A percentile compares a stretch with the other conserved stretches of the same genome.
phyloP scores from a whole-genome alignment of 2,329 filamentous ascomycete genomes.

The Aspergillus flavus region DNA sequence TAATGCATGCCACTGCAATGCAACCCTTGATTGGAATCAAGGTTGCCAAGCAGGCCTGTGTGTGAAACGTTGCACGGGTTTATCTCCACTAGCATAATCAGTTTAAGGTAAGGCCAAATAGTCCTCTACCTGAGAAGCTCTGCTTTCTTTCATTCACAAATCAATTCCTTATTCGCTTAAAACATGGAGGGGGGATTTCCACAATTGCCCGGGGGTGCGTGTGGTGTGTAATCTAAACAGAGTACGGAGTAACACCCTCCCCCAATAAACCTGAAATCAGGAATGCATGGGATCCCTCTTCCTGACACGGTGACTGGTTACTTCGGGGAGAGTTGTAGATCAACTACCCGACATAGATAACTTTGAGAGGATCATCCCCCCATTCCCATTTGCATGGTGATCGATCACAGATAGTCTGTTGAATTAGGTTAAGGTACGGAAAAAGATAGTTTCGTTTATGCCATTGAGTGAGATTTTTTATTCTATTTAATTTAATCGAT shows the following conservation, averaged over 20 bases:
- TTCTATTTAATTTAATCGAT: neutral
- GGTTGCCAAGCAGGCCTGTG: slow-evolving; percentile 29
- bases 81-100: slow-evolving; percentile 41
- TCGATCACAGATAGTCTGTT: slow-evolving; percentile 21
- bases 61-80: slow-evolving; percentile 43
- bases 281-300: neutral
- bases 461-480: neutral
- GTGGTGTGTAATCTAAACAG: neutral
- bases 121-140: slow-evolving; percentile 8
- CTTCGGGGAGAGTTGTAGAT: slow-evolving; percentile 11
- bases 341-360: slow-evolving; percentile 19
- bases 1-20: slow-evolving; percentile 24
- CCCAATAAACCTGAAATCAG: neutral
- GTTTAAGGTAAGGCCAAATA: slow-evolving; percentile 28
- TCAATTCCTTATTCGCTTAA: neutral
- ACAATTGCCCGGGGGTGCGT: neutral
- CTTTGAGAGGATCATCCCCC: slow-evolving; percentile 16
- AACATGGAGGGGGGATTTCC: neutral
- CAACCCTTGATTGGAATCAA: slow-evolving; percentile 33
- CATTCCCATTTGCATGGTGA: slow-evolving; percentile 14
- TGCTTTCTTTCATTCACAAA: neutral
- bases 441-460: neutral
- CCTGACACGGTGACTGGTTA: neutral
- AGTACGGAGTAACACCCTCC: neutral
- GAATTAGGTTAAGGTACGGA: slow-evolving; percentile 22